phyloP scores from a whole-genome alignment of 345 rosid species.

The Salix dunnii region DNA sequence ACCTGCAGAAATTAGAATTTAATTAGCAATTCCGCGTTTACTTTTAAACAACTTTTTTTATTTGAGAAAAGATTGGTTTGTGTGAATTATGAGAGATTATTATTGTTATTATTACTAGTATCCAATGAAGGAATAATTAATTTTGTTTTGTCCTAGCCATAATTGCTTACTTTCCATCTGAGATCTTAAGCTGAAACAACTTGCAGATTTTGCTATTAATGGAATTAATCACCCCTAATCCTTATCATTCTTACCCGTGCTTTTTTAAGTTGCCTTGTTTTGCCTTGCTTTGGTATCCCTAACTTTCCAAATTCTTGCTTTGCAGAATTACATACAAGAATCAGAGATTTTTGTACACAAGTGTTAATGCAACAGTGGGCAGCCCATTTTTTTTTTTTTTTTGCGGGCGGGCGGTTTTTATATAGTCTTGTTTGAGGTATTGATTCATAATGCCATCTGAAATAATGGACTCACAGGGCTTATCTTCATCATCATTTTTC shows the following conservation, averaged over 20 bases:
- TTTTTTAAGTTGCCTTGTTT: not conserved
- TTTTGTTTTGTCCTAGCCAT: not conserved
- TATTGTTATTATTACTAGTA: not conserved
- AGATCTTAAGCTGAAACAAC: not conserved
- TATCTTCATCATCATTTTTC: constrained; percentile 31
- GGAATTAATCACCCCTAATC: constrained; percentile 5
- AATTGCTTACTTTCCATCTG: constrained; percentile 4
- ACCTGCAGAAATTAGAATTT: not conserved
- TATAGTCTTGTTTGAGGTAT: not conserved
- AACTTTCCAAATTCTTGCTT: not conserved
- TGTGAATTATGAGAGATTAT: not conserved
- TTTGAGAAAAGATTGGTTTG: not conserved
- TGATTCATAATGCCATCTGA: constrained; percentile 35
- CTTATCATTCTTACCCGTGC: not conserved
- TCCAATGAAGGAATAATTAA: constrained; percentile 16
- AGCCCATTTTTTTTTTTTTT: not conserved
- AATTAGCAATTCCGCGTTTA: not conserved
- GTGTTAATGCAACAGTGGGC: constrained; percentile 1
- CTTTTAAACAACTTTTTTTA: not conserved
- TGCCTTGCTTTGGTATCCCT: not conserved
- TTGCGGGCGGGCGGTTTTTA: not conserved
- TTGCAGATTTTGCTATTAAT: not conserved
- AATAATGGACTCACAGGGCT: constrained; percentile 32
- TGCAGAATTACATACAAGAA: not conserved
- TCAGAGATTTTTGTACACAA: not conserved